Conservation (phyloP, 805 yeast species). For the Ogataea nitratoaversa region DNA sequence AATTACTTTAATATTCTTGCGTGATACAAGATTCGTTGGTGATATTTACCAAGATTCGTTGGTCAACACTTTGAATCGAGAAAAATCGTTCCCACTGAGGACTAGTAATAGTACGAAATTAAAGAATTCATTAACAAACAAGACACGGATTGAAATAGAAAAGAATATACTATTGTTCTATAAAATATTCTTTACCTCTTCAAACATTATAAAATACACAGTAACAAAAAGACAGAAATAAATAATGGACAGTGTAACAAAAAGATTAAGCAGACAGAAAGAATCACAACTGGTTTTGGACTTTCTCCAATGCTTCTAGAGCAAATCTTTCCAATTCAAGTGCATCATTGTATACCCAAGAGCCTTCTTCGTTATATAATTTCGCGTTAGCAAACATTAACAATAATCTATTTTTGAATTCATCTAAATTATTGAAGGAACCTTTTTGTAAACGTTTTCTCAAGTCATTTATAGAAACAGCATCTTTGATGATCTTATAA, state of each 20-base stretch:
- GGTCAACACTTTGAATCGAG: no score
- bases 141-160: no score
- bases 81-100: no score
- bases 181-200: no score
- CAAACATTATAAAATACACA: not conserved
- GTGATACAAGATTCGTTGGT: not conserved
- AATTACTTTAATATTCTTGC: conserved; percentile 5
- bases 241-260: no score
- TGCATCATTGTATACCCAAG: conserved; percentile 61
- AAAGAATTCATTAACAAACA: no score
- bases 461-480: conserved; percentile 56
- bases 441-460: conserved; percentile 42
- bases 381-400: conserved; percentile 67
- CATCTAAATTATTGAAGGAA: conserved; percentile 36
- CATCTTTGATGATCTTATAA: conserved; percentile 56
- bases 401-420: conserved; percentile 45
- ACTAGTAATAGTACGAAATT: no score
- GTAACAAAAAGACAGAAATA: not conserved
- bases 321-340: conserved; percentile 37
- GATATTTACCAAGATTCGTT: not conserved
- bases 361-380: conserved; percentile 63
- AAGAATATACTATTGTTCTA: no score
- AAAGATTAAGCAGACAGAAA: not conserved
- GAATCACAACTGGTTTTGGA: conserved; percentile 6
- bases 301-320: conserved; percentile 14